These are phyloP conservation scores for Imleria badia DNA, from an alignment of 768 basidiomycete genomes.

Conservation along the genomic window DNA sequence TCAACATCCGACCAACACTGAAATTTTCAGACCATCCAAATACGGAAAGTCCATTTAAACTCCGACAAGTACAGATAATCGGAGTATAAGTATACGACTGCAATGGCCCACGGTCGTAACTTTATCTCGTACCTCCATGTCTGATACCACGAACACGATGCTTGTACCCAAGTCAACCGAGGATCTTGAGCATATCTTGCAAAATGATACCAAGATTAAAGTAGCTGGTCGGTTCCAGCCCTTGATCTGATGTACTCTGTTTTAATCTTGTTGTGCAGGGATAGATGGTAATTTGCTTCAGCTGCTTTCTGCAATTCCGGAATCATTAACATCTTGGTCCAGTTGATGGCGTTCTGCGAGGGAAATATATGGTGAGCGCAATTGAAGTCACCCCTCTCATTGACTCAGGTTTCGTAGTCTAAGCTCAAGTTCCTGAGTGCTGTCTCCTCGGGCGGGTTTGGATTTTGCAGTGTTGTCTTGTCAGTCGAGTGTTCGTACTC, in stretches of 20 bases:
- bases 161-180: slow-evolving; percentile 47
- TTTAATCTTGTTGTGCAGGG: slow-evolving; percentile 32
- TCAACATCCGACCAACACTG: no score
- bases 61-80: no score
- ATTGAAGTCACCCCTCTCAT: background rate
- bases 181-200: slow-evolving; percentile 56
- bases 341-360: slow-evolving; percentile 94
- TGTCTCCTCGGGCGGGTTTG: slow-evolving; percentile 78
- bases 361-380: slow-evolving; percentile 81
- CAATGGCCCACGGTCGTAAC: no score
- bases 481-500: slow-evolving; percentile 36
- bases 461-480: slow-evolving; percentile 94
- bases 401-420: slow-evolving; percentile 49
- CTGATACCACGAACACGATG: slow-evolving; percentile 26
- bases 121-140: slow-evolving; percentile 10
- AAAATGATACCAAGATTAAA: slow-evolving; percentile 80
- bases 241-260: background rate
- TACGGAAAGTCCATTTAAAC: no score
- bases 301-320: background rate
- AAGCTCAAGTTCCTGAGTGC: slow-evolving; percentile 89
- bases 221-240: slow-evolving; percentile 69
- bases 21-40: no score
- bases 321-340: slow-evolving; percentile 8
- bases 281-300: slow-evolving; percentile 60
- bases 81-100: no score